phyloP scores from a whole-genome alignment of 2,329 filamentous ascomycete genomes.

The Phaeosphaeriaceae sp. region DNA sequence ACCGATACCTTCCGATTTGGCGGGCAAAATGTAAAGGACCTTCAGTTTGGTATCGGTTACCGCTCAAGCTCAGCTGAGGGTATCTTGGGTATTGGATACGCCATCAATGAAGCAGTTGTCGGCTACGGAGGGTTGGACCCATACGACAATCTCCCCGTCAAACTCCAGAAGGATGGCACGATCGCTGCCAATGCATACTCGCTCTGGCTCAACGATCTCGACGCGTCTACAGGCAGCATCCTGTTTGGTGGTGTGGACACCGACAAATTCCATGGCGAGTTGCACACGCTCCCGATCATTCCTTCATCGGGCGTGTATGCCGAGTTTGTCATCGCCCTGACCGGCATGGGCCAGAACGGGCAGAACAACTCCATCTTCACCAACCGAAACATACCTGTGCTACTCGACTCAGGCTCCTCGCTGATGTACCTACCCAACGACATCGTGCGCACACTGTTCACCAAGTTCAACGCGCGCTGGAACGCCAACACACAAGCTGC shows the following conservation, averaged over 20 bases:
- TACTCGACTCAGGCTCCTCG: slow-evolving; percentile 79
- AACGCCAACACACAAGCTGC: slow-evolving; percentile 52
- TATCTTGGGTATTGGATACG: slow-evolving; percentile 86
- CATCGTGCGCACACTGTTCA: slow-evolving; percentile 57
- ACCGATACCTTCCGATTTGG: slow-evolving; percentile 73
- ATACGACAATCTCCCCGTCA: slow-evolving; percentile 69
- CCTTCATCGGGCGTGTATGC: slow-evolving; percentile 57
- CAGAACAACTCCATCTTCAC: slow-evolving; percentile 52
- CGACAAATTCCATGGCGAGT: slow-evolving; percentile 71
- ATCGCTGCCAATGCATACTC: slow-evolving; percentile 73
- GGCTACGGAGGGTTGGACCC: slow-evolving; percentile 58
- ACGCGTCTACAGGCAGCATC: slow-evolving; percentile 72
- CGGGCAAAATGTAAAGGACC: slow-evolving; percentile 57
- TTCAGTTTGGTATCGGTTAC: slow-evolving; percentile 80
- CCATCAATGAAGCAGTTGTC: slow-evolving; percentile 77
- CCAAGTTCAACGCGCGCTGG: slow-evolving; percentile 51
- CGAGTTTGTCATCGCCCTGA: slow-evolving; percentile 60
- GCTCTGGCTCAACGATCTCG: slow-evolving; percentile 67
- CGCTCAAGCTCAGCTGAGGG: slow-evolving; percentile 66
- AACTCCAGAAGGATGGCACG: slow-evolving; percentile 66
- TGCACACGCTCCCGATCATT: slow-evolving; percentile 68
- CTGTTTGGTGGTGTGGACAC: slow-evolving; percentile 84
- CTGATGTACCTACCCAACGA: slow-evolving; percentile 72
- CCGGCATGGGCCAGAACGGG: slow-evolving; percentile 53
- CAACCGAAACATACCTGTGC: slow-evolving; percentile 58